phyloP scores from a whole-genome alignment of 441 rosid species.

The Omphalea diandra region DNA sequence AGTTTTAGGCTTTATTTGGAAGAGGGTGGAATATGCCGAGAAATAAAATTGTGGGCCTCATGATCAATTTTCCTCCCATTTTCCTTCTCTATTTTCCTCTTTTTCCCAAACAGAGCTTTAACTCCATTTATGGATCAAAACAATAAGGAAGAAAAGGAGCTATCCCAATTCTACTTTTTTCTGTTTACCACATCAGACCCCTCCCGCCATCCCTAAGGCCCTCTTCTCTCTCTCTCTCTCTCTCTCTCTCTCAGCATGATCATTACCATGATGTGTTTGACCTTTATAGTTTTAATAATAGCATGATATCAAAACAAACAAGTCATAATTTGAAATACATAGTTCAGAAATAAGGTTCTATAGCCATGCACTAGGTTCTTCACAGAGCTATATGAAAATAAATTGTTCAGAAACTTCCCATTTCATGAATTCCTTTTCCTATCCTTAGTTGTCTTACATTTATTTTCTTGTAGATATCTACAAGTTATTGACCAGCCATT shows the following conservation, averaged over 20 bases:
- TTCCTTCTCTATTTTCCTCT: too few relatives aligned
- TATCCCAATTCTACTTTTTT: background rate
- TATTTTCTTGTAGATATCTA: background rate
- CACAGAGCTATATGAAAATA: background rate
- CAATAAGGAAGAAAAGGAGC: background rate
- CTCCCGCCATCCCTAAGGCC: background rate
- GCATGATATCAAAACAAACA: background rate
- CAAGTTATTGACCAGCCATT: background rate
- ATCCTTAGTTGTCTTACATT: background rate
- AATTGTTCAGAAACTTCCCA: background rate
- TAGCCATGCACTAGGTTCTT: background rate
- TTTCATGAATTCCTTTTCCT: background rate
- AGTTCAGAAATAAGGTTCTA: background rate
- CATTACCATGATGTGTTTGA: background rate
- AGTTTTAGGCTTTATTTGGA: too few relatives aligned
- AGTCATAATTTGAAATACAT: background rate
- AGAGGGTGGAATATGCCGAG: too few relatives aligned
- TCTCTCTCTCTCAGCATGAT: background rate
- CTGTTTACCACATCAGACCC: background rate
- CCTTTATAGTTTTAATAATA: background rate
- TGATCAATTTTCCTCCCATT: too few relatives aligned
- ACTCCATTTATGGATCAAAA: background rate
- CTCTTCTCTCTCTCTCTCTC: too few relatives aligned
- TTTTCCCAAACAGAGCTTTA: too few relatives aligned
- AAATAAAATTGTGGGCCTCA: too few relatives aligned